These are phyloP conservation scores for Mycosphaerella sp. DNA, from an alignment of 2,329 filamentous ascomycete genomes.

Conservation along the genomic window DNA sequence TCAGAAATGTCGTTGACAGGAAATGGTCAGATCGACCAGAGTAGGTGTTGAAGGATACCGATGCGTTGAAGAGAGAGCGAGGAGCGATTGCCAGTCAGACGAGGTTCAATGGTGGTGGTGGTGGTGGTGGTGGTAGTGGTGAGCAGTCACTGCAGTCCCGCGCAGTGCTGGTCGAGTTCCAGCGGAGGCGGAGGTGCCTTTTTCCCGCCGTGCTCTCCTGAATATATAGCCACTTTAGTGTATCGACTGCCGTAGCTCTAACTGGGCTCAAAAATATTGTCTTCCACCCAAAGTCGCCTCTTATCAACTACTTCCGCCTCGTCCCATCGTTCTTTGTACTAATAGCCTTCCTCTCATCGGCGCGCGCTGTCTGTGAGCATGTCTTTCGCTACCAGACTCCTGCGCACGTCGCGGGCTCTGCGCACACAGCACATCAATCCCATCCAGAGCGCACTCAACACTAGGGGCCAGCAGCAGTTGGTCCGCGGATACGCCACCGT, in stretches of 20 bases:
- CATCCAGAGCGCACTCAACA: conserved; percentile 62
- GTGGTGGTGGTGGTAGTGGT: no score
- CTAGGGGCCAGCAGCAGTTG: conserved; percentile 57
- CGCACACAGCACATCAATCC: conserved; percentile 63
- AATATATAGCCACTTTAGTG: neutral
- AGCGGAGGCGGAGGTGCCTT: neutral
- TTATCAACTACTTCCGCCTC: conserved; percentile 2
- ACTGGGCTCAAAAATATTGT: neutral
- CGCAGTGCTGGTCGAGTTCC: neutral
- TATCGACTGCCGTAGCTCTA: neutral
- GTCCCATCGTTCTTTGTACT: conserved; percentile 1
- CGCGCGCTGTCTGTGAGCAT: conserved; percentile 34
- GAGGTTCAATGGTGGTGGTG: neutral
- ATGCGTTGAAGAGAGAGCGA: neutral
- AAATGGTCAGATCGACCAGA: neutral
- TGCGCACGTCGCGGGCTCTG: conserved; percentile 76
- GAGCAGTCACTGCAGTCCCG: no score
- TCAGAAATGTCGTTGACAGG: neutral
- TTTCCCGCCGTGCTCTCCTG: neutral
- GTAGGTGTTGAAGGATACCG: neutral
- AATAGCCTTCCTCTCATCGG: conserved; percentile 8
- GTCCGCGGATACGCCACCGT: conserved; percentile 53
- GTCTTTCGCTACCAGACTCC: conserved; percentile 75
- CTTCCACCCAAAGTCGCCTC: neutral
- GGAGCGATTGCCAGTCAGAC: neutral